phyloP scores from a whole-genome alignment of 2,329 filamentous ascomycete species.

The Penicillium sp. region DNA sequence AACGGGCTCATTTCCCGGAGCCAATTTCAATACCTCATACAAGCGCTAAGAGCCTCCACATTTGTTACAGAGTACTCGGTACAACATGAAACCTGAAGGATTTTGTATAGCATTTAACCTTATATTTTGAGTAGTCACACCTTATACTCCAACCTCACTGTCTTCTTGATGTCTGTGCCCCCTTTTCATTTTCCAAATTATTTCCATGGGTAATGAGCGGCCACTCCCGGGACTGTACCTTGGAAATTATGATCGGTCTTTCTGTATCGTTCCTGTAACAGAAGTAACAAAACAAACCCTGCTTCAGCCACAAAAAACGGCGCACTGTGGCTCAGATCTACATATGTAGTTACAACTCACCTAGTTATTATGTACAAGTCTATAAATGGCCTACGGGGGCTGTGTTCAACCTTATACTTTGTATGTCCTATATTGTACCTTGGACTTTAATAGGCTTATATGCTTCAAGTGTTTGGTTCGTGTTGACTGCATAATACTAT shows the following conservation, averaged over 20 bases:
- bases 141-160: too few relatives aligned
- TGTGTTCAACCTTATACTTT: not conserved
- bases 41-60: not conserved
- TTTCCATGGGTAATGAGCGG: conserved; percentile 12
- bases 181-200: not conserved
- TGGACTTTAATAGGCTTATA: not conserved
- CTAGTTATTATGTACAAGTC: not conserved
- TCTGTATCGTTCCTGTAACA: not conserved
- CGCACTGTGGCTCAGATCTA: not conserved
- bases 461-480: not conserved
- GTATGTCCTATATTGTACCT: not conserved
- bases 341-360: too few relatives aligned
- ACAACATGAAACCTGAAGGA: conserved; percentile 1
- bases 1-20: conserved; percentile 3
- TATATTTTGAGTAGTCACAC: not conserved
- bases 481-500: not conserved
- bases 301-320: not conserved
- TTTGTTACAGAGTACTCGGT: not conserved
- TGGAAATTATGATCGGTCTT: not conserved
- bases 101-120: not conserved
- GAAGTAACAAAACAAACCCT: not conserved
- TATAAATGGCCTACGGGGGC: not conserved
- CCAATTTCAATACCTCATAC: not conserved
- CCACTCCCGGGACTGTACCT: conserved; percentile 10
- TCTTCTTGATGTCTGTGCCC: not conserved